phyloP scores from a whole-genome alignment of 2,329 filamentous ascomycete species.

The Colletotrichum brevisporum region DNA sequence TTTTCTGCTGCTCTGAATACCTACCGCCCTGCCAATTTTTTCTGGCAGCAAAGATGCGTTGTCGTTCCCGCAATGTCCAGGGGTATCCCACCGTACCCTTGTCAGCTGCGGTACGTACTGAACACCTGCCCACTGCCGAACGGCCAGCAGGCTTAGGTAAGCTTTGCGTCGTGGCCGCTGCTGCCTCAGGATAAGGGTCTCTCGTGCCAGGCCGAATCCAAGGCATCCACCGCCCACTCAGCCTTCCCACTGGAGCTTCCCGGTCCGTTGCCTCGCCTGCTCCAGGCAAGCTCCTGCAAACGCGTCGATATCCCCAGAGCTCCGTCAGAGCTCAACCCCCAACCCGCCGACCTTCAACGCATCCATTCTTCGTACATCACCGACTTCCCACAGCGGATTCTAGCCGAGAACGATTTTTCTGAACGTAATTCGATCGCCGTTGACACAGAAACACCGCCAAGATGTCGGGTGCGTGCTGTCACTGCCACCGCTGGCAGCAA shows the following conservation, averaged over 20 bases:
- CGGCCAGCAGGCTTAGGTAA: slow-evolving; percentile 17
- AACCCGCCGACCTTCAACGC: slow-evolving; percentile 34
- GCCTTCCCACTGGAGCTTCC: slow-evolving; percentile 51
- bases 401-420: slow-evolving; percentile 44
- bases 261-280: slow-evolving; percentile 43
- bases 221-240: slow-evolving; percentile 48
- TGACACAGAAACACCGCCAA: slow-evolving; percentile 48
- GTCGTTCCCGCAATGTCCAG: slow-evolving; percentile 39
- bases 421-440: slow-evolving; percentile 10
- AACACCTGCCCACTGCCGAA: slow-evolving; percentile 1
- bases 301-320: slow-evolving; percentile 52
- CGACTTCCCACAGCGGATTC: slow-evolving; percentile 27
- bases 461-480: slow-evolving; percentile 65
- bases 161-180: neutral
- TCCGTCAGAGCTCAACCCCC: slow-evolving; percentile 41
- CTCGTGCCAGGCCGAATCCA: slow-evolving; percentile 40
- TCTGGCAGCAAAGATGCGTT: slow-evolving; percentile 36
- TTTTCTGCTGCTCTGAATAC: slow-evolving; percentile 23
- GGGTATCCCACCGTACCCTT: slow-evolving; percentile 34
- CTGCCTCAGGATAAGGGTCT: slow-evolving; percentile 49
- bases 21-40: slow-evolving; percentile 35
- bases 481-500: slow-evolving; percentile 15
- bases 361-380: slow-evolving; percentile 44
- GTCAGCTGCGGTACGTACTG: slow-evolving; percentile 14
- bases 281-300: slow-evolving; percentile 65